Evolutionary conservation across 768 basidiomycete genomes (phyloP).

Genomic region (Podaxis sp.): DNA sequence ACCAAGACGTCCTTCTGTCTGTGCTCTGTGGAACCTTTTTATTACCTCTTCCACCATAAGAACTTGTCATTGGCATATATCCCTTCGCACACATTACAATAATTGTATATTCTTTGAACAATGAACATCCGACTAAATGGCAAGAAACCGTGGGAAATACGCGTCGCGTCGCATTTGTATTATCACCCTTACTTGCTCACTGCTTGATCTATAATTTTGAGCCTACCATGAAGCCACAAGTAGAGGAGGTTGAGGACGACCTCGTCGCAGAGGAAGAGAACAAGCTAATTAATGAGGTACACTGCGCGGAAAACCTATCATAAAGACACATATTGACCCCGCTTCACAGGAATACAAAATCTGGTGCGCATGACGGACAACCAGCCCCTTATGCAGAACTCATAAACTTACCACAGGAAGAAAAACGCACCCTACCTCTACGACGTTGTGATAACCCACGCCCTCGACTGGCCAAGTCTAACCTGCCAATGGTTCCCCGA

Average conservation of each 20-base stretch:
- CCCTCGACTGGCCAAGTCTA: slow-evolving; percentile 95
- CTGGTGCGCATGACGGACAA: slow-evolving; percentile 46
- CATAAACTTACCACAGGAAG: slow-evolving; percentile 56
- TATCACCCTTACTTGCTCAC: not conserved
- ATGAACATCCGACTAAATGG: not conserved
- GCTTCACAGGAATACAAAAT: slow-evolving; percentile 75
- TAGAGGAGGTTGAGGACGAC: slow-evolving; percentile 78
- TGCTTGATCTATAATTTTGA: too few relatives aligned
- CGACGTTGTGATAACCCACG: slow-evolving; percentile 96
- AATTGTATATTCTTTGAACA: not conserved
- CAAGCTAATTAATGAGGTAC: slow-evolving; percentile 83
- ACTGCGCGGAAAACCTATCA: slow-evolving; percentile 24
- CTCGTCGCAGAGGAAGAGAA: slow-evolving; percentile 84
- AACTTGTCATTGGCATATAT: slow-evolving; percentile 12
- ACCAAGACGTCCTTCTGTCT: not conserved
- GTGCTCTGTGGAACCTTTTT: slow-evolving; percentile 1
- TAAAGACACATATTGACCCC: slow-evolving; percentile 1
- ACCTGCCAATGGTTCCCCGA: slow-evolving; percentile 99
- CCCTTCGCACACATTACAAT: slow-evolving; percentile 8
- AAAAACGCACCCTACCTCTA: slow-evolving; percentile 98
- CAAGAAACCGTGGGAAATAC: slow-evolving; percentile 16
- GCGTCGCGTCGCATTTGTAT: slow-evolving; percentile 16
- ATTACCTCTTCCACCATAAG: not conserved
- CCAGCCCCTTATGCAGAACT: not conserved
- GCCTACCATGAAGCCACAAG: slow-evolving; percentile 43